These are phyloP conservation scores for Crataegus laevigata DNA, from an alignment of 306 rosid genomes.

Conservation along the genomic window DNA sequence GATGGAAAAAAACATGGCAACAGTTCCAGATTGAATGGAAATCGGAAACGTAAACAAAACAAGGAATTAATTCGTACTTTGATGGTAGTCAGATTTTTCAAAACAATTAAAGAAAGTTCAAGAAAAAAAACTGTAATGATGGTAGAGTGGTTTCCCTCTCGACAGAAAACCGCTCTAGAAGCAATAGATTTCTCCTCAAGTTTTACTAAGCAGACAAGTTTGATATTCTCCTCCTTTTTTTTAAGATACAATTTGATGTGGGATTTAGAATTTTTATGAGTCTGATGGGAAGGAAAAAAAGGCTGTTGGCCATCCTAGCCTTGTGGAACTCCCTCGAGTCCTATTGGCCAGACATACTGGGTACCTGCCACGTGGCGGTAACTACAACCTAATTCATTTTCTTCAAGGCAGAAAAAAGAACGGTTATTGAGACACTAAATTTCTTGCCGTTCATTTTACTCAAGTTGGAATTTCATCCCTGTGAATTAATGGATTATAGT, in stretches of 20 bases:
- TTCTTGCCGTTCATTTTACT: not conserved
- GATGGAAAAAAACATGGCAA: not conserved
- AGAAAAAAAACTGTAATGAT: not conserved
- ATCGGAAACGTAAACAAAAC: not conserved
- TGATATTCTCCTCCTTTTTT: not conserved
- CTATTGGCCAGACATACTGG: not conserved
- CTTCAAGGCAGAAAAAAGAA: not conserved
- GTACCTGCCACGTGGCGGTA: not conserved
- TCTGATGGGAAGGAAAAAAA: not conserved
- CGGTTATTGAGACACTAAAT: not conserved
- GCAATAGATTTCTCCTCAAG: not conserved
- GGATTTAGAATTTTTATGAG: not conserved
- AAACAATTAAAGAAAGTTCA: not conserved
- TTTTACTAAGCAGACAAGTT: not conserved
- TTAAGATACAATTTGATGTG: not conserved
- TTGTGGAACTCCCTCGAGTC: not conserved
- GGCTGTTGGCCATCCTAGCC: conserved; percentile 6
- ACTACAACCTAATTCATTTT: not conserved
- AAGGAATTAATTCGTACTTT: not conserved
- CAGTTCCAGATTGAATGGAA: not conserved
- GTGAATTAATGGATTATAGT: too few species aligned
- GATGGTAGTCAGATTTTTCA: not conserved
- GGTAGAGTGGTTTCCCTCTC: conserved; percentile 40
- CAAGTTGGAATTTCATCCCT: too few species aligned
- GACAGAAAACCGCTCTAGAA: conserved; percentile 45